phyloP scores from a whole-genome alignment of 2,329 filamentous ascomycete genomes.

The Metarhizium humberi region DNA sequence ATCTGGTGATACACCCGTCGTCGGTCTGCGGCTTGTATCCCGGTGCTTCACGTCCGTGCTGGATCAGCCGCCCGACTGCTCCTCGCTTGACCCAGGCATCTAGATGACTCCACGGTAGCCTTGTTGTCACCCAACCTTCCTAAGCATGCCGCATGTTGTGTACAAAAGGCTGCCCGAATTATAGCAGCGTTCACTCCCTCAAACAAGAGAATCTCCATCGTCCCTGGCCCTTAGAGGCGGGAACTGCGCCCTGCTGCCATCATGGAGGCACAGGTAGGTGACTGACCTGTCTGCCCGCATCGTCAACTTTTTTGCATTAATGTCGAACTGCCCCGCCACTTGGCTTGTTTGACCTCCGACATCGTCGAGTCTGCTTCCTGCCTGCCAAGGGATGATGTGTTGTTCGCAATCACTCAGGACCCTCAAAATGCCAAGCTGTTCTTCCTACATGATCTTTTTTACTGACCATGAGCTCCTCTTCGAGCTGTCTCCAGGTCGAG shows the following conservation, averaged over 20 bases:
- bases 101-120: conserved; percentile 30
- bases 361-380: neutral
- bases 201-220: conserved; percentile 4
- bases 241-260: conserved; percentile 11
- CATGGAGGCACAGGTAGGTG: conserved; percentile 40
- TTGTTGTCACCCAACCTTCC: conserved; percentile 20
- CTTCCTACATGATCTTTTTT: neutral
- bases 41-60: conserved; percentile 7
- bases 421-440: neutral
- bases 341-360: neutral
- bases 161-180: conserved; percentile 31
- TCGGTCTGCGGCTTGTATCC: neutral
- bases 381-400: neutral
- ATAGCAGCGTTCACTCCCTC: conserved; percentile 29
- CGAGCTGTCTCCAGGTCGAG: conserved; percentile 56
- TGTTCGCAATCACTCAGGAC: neutral
- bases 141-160: conserved; percentile 34
- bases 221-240: conserved; percentile 7
- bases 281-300: conserved; percentile 3
- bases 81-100: conserved; percentile 20
- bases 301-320: neutral
- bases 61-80: conserved; percentile 10
- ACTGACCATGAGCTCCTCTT: conserved; percentile 1
- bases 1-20: conserved; percentile 2
- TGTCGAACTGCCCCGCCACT: neutral